Base-by-base conservation (phyloP, 345 rosid genomes). In the Hibiscus trionum region DNA sequence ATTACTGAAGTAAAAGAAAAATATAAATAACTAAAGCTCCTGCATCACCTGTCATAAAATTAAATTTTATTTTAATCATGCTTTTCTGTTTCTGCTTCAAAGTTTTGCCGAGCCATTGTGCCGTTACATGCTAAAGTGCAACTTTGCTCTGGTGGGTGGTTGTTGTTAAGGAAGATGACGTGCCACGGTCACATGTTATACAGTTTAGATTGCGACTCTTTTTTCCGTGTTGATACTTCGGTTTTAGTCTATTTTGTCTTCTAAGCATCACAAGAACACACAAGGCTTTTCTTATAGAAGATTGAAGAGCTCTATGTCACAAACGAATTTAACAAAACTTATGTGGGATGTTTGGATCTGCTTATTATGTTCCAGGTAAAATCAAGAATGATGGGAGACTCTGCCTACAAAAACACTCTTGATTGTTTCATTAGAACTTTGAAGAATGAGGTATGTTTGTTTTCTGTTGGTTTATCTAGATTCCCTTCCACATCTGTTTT, bases 351-450 rank as follows among this genome's bases (percentile, higher is more conserved):
- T 39, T 7, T 39, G 44, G 44, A 39, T 49, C 57, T 67, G 42
- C 19, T 17, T 50, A 21, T 57, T 24, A 63, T 84, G 73, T 80
- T 83, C 73, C 87, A 92, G 99, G 97, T 95, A 71, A 95, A 95
- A 86, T 95, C 99, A 5, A 88, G 99, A 81, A 95, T 95, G 99
- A 90, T 95, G 97, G 99, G 99, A 67, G 99, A 95, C 79, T 81
- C 97, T 62, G 82, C 91, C 74, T 92, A 89, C 86, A 90, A 77
- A 77, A 95, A 79, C 83, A 95, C 99, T 52, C 44, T 90, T 9
- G 99, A 95, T 78, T 95, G 99, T 82, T 92, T 95, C 80, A 44
- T 88, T 75, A 95, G 85, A 84, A 95, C 99, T 46, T 71, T 88
- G 89, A 92, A 85, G 83, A 84, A 84, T 11, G 99, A 95, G 91